Evolutionary conservation across 495 filamentous ascomycete genomes (phyloP).

Genomic region (Corynascus novoguineensis): DNA sequence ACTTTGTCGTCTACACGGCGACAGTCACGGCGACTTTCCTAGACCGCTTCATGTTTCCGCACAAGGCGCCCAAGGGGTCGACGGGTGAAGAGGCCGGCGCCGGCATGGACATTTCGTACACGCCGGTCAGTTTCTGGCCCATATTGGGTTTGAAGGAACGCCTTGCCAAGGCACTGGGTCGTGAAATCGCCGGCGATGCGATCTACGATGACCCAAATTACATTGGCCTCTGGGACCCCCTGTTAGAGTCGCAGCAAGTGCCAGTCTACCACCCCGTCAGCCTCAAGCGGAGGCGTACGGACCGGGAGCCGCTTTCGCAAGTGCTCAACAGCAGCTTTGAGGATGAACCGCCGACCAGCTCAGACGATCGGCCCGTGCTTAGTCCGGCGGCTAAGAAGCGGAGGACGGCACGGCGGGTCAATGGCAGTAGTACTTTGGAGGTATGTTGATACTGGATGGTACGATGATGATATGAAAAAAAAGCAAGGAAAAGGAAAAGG

Average conservation of each 20-base stretch:
- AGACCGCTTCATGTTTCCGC: conserved; percentile 35
- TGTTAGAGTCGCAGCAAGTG: conserved; percentile 16
- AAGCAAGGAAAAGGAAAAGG: too few species aligned
- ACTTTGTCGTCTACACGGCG: conserved; percentile 42
- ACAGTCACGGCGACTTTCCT: conserved; percentile 36
- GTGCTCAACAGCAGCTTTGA: conserved; percentile 34
- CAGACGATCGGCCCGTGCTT: conserved; percentile 23
- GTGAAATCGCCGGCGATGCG: conserved; percentile 34
- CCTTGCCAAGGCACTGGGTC: conserved; percentile 40
- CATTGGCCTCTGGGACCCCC: conserved; percentile 35
- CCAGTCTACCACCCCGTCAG: conserved; percentile 1
- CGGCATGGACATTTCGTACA: conserved; percentile 32
- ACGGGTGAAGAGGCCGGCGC: not conserved
- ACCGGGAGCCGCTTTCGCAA: conserved; percentile 23
- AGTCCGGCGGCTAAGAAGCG: conserved; percentile 34
- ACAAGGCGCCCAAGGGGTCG: conserved; percentile 21
- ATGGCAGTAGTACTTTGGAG: conserved; percentile 16
- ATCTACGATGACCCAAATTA: conserved; percentile 23
- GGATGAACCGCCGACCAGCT: conserved; percentile 24
- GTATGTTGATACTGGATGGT: conserved; percentile 22
- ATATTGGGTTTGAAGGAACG: conserved; percentile 45
- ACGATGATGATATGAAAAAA: not conserved
- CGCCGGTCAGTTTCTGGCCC: conserved; percentile 41
- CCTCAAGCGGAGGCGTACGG: conserved; percentile 24
- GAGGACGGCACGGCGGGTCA: conserved; percentile 22